Evolutionary conservation across 331 rosid species (phyloP), one percentile per base, ranked within the genome.

Genomic region (Saraca asoca): DNA sequence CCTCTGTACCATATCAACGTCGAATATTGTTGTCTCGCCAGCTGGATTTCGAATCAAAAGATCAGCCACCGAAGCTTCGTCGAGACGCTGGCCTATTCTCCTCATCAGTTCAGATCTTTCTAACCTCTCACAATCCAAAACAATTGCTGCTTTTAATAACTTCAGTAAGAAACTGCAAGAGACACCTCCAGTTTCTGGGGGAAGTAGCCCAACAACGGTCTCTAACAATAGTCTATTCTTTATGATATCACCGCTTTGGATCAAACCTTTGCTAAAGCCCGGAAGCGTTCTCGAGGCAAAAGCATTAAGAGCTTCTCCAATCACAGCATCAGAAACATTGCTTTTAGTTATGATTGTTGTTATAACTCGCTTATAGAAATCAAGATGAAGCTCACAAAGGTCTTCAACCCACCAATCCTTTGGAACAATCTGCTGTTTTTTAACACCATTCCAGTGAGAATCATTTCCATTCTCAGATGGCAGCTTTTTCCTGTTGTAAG

Each of bases 381-480:
- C 98, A 16, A 87, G 89, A 68, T 81, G 95, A 71, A 93, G 98
- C 43, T 87, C 96, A 7, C 90, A 93, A 17, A 93, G 89, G 51
- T 93, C 98, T 75, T 93, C 98, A 53, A 89, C 95, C 96, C 98
- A 93, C 98, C 98, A 93, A 75, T 93, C 98, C 55, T 75, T 79
- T 0, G 98, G 98, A 75, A 93, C 96, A 69, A 74, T 57, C 54
- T 80, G 89, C 5, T 57, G 87, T 67, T 88, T 87, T 80, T 85
- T 83, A 69, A 82, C 82, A 38, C 90, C 91, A 44, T 85, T 89
- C 89, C 90, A 87, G 15, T 46, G 88, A 37, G 84, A 64, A 76
- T 85, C 95, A 19, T 85, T 72, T 68, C 86, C 88, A 60, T 84
- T 87, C 63, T 89, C 88, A 7, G 95, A 80, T 3, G 94, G 88